These are phyloP conservation scores for Colletotrichum shisoi DNA, from an alignment of 2,329 filamentous ascomycete genomes.

Conservation along the genomic window DNA sequence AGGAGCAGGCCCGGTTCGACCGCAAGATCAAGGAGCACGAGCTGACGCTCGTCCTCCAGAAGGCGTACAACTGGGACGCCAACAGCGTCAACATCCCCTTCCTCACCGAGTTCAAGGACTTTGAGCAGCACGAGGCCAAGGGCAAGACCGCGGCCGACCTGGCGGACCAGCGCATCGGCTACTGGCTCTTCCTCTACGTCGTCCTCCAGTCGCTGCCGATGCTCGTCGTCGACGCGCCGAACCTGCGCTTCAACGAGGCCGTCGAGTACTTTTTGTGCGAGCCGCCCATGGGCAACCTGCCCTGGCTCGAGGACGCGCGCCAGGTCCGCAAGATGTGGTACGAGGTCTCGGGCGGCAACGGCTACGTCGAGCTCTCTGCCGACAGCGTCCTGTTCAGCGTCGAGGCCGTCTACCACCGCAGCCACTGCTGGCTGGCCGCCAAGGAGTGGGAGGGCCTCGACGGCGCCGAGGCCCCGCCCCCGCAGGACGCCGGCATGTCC, in stretches of 20 bases:
- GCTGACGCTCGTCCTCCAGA: constrained; percentile 76
- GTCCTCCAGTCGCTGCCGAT: constrained; percentile 80
- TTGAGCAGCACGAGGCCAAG: constrained; percentile 73
- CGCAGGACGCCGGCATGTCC: constrained; percentile 49
- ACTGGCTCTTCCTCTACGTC: constrained; percentile 83
- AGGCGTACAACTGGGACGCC: constrained; percentile 81
- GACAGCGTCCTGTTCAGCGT: constrained; percentile 69
- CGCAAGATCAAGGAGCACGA: constrained; percentile 81
- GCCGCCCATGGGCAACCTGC: constrained; percentile 73
- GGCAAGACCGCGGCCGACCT: constrained; percentile 72
- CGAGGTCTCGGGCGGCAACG: constrained; percentile 70
- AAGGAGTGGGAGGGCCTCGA: constrained; percentile 57
- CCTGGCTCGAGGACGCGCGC: constrained; percentile 74
- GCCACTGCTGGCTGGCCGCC: constrained; percentile 64
- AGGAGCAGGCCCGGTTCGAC: constrained; percentile 77
- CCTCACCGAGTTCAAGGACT: constrained; percentile 72
- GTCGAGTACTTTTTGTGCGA: constrained; percentile 86
- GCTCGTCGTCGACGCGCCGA: constrained; percentile 78
- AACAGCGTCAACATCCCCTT: constrained; percentile 67
- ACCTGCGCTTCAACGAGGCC: constrained; percentile 71
- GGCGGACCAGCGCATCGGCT: constrained; percentile 74
- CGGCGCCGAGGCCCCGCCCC: constrained; percentile 43
- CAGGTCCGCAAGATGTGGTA: constrained; percentile 76
- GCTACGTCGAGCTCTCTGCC: constrained; percentile 65
- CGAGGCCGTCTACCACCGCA: constrained; percentile 67